phyloP scores from a whole-genome alignment of 805 yeast species.

The Saturnispora sanitii region DNA sequence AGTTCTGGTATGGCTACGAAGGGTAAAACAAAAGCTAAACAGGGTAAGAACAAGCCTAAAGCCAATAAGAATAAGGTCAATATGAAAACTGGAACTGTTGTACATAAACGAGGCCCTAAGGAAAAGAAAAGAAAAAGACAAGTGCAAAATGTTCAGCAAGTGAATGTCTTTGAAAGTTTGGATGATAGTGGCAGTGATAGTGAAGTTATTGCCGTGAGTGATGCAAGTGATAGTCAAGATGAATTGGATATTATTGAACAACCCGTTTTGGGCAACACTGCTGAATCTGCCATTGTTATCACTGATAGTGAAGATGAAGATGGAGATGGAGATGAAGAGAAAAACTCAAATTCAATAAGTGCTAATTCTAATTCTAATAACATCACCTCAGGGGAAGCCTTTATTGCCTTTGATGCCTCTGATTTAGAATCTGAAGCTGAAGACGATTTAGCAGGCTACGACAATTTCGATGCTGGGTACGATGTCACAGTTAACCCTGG shows the following conservation, averaged over 20 bases:
- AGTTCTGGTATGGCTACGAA: too few relatives aligned
- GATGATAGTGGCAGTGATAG: constrained; percentile 4
- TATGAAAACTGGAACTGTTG: too few relatives aligned
- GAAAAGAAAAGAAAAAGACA: constrained; percentile 3
- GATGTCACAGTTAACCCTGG: constrained; percentile 29
- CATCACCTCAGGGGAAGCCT: constrained; percentile 27
- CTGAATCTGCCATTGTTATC: too few relatives aligned
- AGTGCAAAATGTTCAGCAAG: constrained; percentile 1
- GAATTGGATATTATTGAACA: neutral
- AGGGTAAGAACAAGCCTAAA: constrained; percentile 4
- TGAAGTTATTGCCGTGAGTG: neutral
- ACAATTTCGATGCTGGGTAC: constrained; percentile 14
- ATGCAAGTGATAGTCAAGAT: neutral
- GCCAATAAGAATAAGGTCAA: neutral
- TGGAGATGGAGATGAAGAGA: constrained; percentile 1
- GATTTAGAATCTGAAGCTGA: constrained; percentile 25
- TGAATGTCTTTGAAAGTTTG: constrained; percentile 4
- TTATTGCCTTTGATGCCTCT: constrained; percentile 45
- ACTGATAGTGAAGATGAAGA: neutral
- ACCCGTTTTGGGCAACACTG: neutral
- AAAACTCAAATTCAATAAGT: neutral
- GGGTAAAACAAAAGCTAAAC: constrained; percentile 5
- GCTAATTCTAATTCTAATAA: constrained; percentile 4
- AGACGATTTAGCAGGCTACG: constrained; percentile 24
- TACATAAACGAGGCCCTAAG: too few relatives aligned